Evolutionary conservation across 2,329 filamentous ascomycete species (phyloP), one percentile per base, ranked within the genome.

Genomic region (Aspergillus pseudoterreus): DNA sequence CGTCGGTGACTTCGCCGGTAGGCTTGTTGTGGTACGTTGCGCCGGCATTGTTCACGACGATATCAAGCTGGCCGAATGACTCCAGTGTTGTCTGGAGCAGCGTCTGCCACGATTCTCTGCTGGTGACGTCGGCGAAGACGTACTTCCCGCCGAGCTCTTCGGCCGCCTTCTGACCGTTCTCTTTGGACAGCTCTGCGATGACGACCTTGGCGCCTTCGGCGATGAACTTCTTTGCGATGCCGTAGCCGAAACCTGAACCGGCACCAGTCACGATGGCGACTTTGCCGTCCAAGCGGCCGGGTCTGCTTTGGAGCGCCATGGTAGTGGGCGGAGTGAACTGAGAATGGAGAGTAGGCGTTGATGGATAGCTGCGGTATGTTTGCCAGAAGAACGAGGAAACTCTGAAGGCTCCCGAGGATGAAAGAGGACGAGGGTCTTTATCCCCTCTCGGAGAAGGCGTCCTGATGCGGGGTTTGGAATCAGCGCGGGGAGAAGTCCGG

Each of bases 1-100:
- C 63, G 27, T 73, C 65, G 1, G 71, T 73, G 15, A 73, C 71
- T 24, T 68, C 64, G 4, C 57, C 51, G 1, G 71, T 71, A 3
- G 71, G 65, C 57, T 70, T 70, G 52, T 71, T 71, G 47, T 44
- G 50, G 54, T 67, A 70, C 6, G 61, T 63, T 8, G 62, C 65
- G 6, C 75, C 75, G 1, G 74, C 73, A 58, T 76, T 77, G 54
- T 77, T 77, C 53, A 77, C 62, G 14, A 78, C 60, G 30, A 74
- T 69, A 57, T 76, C 70, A 14, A 77, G 60, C 6, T 57, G 54
- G 4, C 65, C 63, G 42, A 58, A 51, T 24, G 55, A 56, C 1
- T 63, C 45, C 11, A 71, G 45, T 1, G 57, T 52, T 4, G 57
- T 35, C 17, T 63, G 57, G 12, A 64, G 56, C 8, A 63, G 53